Evolutionary conservation across 1,284 basidiomycete genomes (phyloP).

Genomic region (Heliocybe sulcata): DNA sequence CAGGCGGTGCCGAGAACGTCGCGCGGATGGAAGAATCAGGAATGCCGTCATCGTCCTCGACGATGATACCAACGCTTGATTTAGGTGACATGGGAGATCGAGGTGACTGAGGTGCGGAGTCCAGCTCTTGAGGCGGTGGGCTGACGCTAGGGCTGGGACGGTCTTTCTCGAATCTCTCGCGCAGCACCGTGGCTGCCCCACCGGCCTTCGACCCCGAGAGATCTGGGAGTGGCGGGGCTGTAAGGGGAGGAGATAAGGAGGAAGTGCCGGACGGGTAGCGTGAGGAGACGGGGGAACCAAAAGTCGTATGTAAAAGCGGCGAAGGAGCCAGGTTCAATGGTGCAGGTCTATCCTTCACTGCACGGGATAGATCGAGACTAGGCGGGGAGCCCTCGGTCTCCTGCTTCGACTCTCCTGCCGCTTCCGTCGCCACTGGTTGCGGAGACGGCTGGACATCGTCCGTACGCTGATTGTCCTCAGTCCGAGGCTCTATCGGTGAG

Average conservation of each 20-base stretch:
- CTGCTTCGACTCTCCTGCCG: neutral
- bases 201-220: conserved; percentile 2
- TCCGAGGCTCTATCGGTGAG: neutral
- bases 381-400: neutral
- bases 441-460: neutral
- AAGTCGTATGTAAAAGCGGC: conserved; percentile 22
- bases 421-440: neutral
- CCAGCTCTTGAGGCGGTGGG: neutral
- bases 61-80: conserved; percentile 17
- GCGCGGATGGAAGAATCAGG: conserved; percentile 1
- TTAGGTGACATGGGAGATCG: neutral
- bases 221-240: conserved; percentile 5
- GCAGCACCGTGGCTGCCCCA: conserved; percentile 25
- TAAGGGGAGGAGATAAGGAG: conserved; percentile 12
- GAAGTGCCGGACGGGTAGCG: conserved; percentile 17
- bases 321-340: conserved; percentile 6
- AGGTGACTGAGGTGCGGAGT: conserved; percentile 2
- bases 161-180: conserved; percentile 26
- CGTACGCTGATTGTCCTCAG: neutral
- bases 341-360: neutral
- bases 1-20: neutral
- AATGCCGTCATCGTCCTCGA: conserved; percentile 29
- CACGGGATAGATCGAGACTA: neutral
- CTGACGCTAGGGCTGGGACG: neutral
- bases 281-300: conserved; percentile 41